Conservation (phyloP, 768 basidiomycete species). For the Trichaptum fuscoviolaceum region DNA sequence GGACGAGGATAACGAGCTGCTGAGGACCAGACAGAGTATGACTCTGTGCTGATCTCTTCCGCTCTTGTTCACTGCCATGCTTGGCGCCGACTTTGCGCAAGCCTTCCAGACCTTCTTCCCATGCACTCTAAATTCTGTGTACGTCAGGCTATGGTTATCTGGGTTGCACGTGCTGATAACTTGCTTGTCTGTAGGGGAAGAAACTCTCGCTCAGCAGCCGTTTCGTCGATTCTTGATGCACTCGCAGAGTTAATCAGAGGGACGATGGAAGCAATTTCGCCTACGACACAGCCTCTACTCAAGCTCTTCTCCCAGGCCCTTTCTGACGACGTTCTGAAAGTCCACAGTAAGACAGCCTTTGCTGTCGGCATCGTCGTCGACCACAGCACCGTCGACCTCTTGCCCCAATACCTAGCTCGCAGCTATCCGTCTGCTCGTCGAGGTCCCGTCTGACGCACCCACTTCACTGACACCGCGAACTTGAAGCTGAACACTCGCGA, state of each 20-base stretch:
- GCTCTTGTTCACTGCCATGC: conserved; percentile 78
- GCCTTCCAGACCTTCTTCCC: conserved; percentile 84
- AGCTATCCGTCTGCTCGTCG: too few relatives aligned
- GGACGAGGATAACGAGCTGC: conserved; percentile 79
- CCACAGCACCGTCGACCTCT: conserved; percentile 76
- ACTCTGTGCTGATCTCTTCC: too few relatives aligned
- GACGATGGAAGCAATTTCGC: conserved; percentile 81
- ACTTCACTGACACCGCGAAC: too few relatives aligned
- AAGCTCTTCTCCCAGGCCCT: conserved; percentile 83
- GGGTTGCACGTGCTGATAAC: neutral
- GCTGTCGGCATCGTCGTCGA: conserved; percentile 89
- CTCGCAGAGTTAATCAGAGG: conserved; percentile 94
- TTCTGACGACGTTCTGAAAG: conserved; percentile 81
- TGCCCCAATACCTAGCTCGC: conserved; percentile 79
- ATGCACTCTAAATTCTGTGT: conserved; percentile 86
- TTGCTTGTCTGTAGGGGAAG: conserved; percentile 52
- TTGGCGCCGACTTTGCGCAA: conserved; percentile 79
- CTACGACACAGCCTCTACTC: conserved; percentile 74
- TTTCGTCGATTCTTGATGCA: conserved; percentile 87
- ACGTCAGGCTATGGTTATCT: conserved; percentile 26
- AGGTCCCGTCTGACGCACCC: too few relatives aligned
- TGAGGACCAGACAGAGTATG: conserved; percentile 93
- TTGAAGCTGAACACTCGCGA: too few relatives aligned
- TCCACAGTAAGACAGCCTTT: conserved; percentile 94
- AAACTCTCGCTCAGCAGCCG: conserved; percentile 85